These are phyloP conservation scores for Begonia masoniana DNA, from an alignment of 306 rosid genomes.

Conservation along the genomic window DNA sequence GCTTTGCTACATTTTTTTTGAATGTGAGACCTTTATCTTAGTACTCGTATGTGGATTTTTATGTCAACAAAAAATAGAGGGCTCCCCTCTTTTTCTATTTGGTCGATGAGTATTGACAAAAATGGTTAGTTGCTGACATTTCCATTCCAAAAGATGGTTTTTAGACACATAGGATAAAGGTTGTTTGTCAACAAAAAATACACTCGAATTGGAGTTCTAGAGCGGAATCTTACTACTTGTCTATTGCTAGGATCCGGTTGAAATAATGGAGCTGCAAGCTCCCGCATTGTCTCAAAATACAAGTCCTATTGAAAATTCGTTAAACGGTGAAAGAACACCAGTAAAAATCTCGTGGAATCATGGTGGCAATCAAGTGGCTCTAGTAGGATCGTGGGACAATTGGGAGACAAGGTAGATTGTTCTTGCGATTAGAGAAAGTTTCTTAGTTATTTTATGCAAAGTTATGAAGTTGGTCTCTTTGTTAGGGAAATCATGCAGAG, in stretches of 20 bases:
- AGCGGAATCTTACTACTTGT: too few relatives aligned
- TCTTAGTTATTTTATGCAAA: slow-evolving; percentile 1
- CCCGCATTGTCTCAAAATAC: slow-evolving; percentile 6
- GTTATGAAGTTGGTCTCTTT: slow-evolving; percentile 7
- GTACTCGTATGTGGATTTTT: too few relatives aligned
- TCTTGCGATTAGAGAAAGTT: neutral
- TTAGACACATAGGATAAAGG: too few relatives aligned
- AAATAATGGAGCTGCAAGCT: slow-evolving; percentile 5
- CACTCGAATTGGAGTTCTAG: too few relatives aligned
- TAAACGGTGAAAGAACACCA: slow-evolving; percentile 23
- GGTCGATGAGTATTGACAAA: too few relatives aligned
- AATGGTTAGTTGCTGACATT: too few relatives aligned
- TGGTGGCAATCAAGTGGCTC: slow-evolving; percentile 41
- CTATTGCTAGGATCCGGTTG: slow-evolving; percentile 3
- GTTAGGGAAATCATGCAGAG: slow-evolving; percentile 39
- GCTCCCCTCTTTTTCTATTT: too few relatives aligned
- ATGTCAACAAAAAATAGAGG: too few relatives aligned
- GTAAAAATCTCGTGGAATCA: slow-evolving; percentile 63
- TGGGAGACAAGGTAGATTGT: slow-evolving; percentile 40
- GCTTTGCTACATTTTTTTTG: too few relatives aligned
- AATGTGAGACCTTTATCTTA: too few relatives aligned
- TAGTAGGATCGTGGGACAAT: slow-evolving; percentile 84
- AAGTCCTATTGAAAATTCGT: slow-evolving; percentile 19
- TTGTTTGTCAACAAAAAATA: too few relatives aligned
- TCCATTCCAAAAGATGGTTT: too few relatives aligned